Conservation (phyloP, 352 stramenopile species). For the Globisporangium emineosum region DNA sequence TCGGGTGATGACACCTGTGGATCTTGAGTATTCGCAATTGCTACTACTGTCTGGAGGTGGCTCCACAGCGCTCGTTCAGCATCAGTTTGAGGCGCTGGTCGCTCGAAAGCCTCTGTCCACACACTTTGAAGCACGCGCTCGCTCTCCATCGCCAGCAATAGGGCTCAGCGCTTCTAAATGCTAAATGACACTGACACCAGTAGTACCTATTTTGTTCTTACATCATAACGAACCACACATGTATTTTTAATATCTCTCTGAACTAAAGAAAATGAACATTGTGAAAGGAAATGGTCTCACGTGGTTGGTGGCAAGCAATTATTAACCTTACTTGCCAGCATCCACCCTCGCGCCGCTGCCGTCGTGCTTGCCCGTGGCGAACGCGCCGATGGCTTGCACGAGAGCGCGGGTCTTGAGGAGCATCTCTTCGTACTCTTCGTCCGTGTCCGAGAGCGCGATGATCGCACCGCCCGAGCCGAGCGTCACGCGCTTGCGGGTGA, state of each 20-base stretch:
- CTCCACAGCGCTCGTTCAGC: conserved; percentile 2
- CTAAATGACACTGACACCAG: neutral
- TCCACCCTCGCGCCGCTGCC: conserved; percentile 23
- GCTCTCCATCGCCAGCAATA: neutral
- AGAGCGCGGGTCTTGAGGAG: conserved; percentile 85
- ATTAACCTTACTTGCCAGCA: conserved; percentile 1
- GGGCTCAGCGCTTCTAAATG: neutral
- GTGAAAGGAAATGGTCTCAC: neutral
- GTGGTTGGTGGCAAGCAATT: neutral
- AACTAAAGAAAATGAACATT: neutral
- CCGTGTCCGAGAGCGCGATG: conserved; percentile 90
- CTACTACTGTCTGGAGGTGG: conserved; percentile 9
- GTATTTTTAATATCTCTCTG: neutral
- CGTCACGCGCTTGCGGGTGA: conserved; percentile 72
- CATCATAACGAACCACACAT: neutral
- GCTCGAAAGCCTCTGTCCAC: conserved; percentile 3
- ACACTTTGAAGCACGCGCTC: neutral
- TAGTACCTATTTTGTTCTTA: neutral
- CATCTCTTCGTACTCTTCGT: conserved; percentile 95
- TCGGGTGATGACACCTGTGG: neutral
- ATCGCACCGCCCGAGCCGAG: conserved; percentile 96
- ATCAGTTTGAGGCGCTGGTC: neutral
- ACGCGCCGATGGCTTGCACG: conserved; percentile 51
- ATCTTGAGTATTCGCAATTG: neutral
- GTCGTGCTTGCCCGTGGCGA: conserved; percentile 49